Base-by-base conservation (phyloP, 75 land plant species). In the Chamaecyparis obtusa region DNA sequence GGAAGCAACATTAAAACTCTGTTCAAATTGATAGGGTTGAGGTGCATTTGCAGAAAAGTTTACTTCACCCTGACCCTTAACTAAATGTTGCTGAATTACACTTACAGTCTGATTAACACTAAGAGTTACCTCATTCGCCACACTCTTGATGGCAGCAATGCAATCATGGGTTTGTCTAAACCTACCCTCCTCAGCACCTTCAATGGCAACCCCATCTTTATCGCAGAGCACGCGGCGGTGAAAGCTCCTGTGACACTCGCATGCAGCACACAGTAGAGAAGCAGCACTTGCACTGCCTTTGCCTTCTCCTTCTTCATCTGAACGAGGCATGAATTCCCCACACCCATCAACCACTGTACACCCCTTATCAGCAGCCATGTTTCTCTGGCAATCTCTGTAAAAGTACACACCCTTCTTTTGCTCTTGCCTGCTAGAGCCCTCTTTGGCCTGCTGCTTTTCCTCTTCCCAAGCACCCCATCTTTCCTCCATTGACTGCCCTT, bases 351-450 rank as follows among this genome's bases (percentile, higher is more conserved):
- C 48, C 5, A 86, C 88, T 16, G 86, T 84, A 39, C 80, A 74
- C 14, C 91, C 91, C 19, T 85, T 87, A 35, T 81, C 90, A 15
- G 91, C 91, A 33, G 91, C 88, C 64, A 78, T 90, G 48, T 90
- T 90, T 43, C 88, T 90, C 60, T 86, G 91, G 86, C 91, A 90
- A 71, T 90, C 91, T 49, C 88, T 71, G 54, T 90, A 90, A 43
- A 44, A 44, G 43, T n/a, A 46, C 2, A 81, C 49, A 43, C 16
- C 14, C 33, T 46, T 51, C 0, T 43, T 33, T 46, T 83, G 3
- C 76, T 85, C 24, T 82, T 43, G 75, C 46, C 64, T 35, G 76
- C 15, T 32, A 11, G 36, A 74, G 37, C 36, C 89, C 57, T 46
- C 39, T 64, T 32, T 80, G 76, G 86, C 85, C 72, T 32, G 84